Percentiles rank a stretch among this genome's conserved stretches.
Conservation (phyloP, 2,329 filamentous ascomycete species). For the Neoscytalidium dimidiatum region DNA sequence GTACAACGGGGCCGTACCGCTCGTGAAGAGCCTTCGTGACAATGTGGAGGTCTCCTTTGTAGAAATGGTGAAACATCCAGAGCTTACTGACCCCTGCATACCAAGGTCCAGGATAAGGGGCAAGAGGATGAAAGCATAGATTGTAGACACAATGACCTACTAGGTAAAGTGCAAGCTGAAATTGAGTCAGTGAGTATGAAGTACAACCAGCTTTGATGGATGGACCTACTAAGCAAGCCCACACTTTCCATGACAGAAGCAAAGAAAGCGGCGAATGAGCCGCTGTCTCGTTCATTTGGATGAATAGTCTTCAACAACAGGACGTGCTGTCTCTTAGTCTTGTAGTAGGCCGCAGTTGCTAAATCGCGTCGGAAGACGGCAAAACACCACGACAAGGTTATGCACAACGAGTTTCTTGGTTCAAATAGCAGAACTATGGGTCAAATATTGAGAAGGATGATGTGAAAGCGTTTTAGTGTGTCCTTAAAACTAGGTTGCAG, state of each 20-base stretch:
- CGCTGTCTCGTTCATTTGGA: too few relatives aligned
- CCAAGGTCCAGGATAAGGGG: slow-evolving; percentile 46
- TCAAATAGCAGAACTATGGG: too few relatives aligned
- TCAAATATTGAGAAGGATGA: too few relatives aligned
- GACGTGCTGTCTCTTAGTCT: too few relatives aligned
- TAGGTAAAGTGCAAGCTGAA: slow-evolving; percentile 19
- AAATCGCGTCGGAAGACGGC: too few relatives aligned
- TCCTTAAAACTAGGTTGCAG: too few relatives aligned
- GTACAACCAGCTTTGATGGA: not conserved
- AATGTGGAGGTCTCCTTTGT: slow-evolving; percentile 23
- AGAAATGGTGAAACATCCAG: slow-evolving; percentile 21
- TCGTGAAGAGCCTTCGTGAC: slow-evolving; percentile 36
- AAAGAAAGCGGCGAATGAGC: too few relatives aligned
- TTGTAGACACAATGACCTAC: slow-evolving; percentile 34
- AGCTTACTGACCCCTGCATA: slow-evolving; percentile 34
- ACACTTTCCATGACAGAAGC: not conserved
- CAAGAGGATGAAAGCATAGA: slow-evolving; percentile 46
- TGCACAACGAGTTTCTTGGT: too few relatives aligned
- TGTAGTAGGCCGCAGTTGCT: too few relatives aligned
- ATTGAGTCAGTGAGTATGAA: not conserved
- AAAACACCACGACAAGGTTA: too few relatives aligned
- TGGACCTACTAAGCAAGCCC: not conserved
- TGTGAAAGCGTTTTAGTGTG: too few relatives aligned
- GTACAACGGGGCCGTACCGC: slow-evolving; percentile 45
- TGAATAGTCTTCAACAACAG: too few relatives aligned